A percentile compares a stretch with the other conserved stretches of the same genome.
phyloP scores from a whole-genome alignment of 805 yeast species.

The Kuraishia capsulata region DNA sequence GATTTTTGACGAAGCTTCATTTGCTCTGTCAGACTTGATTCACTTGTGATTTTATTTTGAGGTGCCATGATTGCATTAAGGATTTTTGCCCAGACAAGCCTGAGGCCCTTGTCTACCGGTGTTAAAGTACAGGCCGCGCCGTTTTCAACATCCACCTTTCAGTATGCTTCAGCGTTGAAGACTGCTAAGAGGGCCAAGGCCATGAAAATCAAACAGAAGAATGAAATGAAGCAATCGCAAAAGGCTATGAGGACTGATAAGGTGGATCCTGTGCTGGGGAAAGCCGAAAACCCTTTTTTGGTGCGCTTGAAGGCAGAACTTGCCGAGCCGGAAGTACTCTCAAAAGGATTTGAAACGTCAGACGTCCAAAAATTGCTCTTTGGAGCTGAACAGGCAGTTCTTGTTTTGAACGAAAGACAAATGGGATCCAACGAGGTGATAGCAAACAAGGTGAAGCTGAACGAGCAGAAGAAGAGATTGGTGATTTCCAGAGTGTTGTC shows the following conservation, averaged over 20 bases:
- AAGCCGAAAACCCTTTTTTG: slow-evolving; percentile 55
- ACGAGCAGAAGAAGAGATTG: slow-evolving; percentile 48
- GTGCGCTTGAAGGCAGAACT: slow-evolving; percentile 57
- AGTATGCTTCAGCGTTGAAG: neutral
- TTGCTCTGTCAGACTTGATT: too few species aligned
- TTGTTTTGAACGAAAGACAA: slow-evolving; percentile 18
- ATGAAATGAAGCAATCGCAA: slow-evolving; percentile 14
- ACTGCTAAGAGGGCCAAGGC: slow-evolving; percentile 6
- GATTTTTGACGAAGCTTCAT: too few species aligned
- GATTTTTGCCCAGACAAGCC: neutral
- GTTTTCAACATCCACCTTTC: neutral
- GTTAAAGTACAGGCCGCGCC: neutral
- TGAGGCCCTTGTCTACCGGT: neutral
- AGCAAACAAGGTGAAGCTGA: slow-evolving; percentile 14
- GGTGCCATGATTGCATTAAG: neutral
- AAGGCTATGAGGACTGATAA: slow-evolving; percentile 17
- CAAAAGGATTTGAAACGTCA: slow-evolving; percentile 45
- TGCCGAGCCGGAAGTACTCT: slow-evolving; percentile 55
- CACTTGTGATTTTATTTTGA: too few species aligned
- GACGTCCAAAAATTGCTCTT: slow-evolving; percentile 70
- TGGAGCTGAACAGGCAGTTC: slow-evolving; percentile 65
- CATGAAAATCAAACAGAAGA: slow-evolving; percentile 17
- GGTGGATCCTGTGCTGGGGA: slow-evolving; percentile 84
- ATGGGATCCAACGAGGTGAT: slow-evolving; percentile 10
- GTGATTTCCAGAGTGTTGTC: slow-evolving; percentile 64